Evolutionary conservation across 768 basidiomycete genomes (phyloP).

Genomic region (Suillus alpinus): DNA sequence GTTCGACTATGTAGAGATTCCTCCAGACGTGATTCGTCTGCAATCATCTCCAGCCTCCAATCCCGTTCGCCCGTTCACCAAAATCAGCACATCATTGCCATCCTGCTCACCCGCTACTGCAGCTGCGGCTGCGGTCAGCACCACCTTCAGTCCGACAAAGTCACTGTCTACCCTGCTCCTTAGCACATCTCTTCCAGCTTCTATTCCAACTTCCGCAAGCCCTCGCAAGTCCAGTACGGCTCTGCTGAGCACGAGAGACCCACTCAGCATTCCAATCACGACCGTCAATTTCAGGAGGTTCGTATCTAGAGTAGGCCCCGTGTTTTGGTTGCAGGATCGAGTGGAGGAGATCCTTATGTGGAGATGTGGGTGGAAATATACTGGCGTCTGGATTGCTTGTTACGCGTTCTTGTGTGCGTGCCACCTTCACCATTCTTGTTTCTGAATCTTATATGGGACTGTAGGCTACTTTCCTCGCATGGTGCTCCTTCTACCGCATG

Average conservation of each 20-base stretch:
- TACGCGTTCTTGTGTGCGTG: slow-evolving; percentile 71
- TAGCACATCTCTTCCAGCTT: slow-evolving; percentile 19
- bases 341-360: slow-evolving; percentile 83
- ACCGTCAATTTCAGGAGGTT: slow-evolving; percentile 82
- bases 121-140: slow-evolving; percentile 23
- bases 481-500: slow-evolving; percentile 67
- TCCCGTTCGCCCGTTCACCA: slow-evolving; percentile 36
- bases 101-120: slow-evolving; percentile 15
- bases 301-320: slow-evolving; percentile 66
- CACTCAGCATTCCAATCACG: slow-evolving; percentile 74
- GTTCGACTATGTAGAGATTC: slow-evolving; percentile 41
- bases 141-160: slow-evolving; percentile 26
- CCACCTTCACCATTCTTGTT: background rate
- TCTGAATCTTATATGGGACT: background rate
- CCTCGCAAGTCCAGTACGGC: slow-evolving; percentile 24
- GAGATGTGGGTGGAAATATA: slow-evolving; percentile 73
- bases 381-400: slow-evolving; percentile 68
- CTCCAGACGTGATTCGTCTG: slow-evolving; percentile 36
- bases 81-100: slow-evolving; percentile 42
- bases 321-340: slow-evolving; percentile 90
- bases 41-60: slow-evolving; percentile 19
- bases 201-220: slow-evolving; percentile 13
- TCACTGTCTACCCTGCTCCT: slow-evolving; percentile 32
- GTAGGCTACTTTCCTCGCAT: slow-evolving; percentile 77
- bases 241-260: slow-evolving; percentile 58